Evolutionary conservation across 2,329 filamentous ascomycete genomes (phyloP), one percentile per base, ranked within the genome.

Genomic region (Clonostachys rosea): DNA sequence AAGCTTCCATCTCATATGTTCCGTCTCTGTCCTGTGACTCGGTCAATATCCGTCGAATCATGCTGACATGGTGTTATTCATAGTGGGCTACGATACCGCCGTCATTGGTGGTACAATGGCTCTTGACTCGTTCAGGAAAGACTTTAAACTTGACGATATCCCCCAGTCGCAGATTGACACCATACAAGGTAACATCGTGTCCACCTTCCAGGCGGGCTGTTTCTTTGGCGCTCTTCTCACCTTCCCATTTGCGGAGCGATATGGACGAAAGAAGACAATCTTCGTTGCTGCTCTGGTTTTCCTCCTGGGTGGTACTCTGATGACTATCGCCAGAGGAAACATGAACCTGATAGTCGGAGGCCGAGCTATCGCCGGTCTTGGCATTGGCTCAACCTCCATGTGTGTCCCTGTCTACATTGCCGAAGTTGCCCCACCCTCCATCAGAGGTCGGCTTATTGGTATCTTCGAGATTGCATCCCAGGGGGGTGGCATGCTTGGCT

Each of bases 281-380:
- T 68, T 76, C 48, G 53, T 70, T 18, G 71, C 72, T 5, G 63
- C 67, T 8, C 48, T 62, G 6, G 60, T 74, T 42, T 77, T 75
- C 53, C 56, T 63, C 30, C 45, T 65, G 43, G 68, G 64, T 20
- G 65, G 60, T 35, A 57, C 58, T 7, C 54, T 66, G 17, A 64
- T 65, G 64, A 66, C 61, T 4, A 60, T 58, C 33, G 56, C 61
- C 1, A 54, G 56, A 36, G 67, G 67, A 3, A 55, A 51, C 18
- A 54, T 70, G 34, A 57, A 54, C 49, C 52, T 69, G 58, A 62
- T 78, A 34, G 72, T 75, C 49, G 70, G 60, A 13, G 75, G 75
- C 3, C 66, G 75, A n/a, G 74, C 74, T 40, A 67, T 78, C 48
- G 71, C 72, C 18, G 75, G 75, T 39, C 55, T 78, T n/a, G 75